These are phyloP conservation scores for Camelina sativa DNA, from an alignment of 345 rosid species.

Conservation along the genomic window DNA sequence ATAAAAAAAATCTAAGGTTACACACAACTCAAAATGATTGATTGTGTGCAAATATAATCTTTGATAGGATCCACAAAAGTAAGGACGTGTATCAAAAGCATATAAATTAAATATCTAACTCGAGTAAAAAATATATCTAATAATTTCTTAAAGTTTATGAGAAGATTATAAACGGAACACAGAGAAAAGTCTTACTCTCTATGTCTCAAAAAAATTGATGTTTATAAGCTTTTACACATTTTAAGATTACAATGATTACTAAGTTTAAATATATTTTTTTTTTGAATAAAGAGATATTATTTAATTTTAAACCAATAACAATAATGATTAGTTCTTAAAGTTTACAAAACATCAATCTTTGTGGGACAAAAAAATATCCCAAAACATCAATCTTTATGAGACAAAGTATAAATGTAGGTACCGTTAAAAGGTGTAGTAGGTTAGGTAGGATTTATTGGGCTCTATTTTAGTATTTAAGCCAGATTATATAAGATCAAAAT, in stretches of 20 bases:
- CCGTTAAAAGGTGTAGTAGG: constrained; percentile 11
- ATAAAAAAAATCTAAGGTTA: background rate
- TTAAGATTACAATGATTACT: no score
- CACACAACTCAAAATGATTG: constrained; percentile 31
- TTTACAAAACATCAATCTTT: no score
- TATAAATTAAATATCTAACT: constrained; percentile 39
- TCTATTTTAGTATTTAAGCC: background rate
- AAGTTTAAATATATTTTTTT: no score
- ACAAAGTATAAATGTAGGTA: background rate
- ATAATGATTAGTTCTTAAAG: no score
- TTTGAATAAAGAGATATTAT: no score
- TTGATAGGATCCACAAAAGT: constrained; percentile 35
- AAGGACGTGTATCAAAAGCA: constrained; percentile 39
- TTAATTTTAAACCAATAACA: no score
- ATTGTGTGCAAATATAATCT: constrained; percentile 35
- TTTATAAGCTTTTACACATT: no score
- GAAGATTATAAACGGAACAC: background rate
- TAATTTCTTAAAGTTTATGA: background rate
- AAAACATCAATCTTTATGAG: no score
- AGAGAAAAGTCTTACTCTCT: background rate
- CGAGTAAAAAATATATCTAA: constrained; percentile 1
- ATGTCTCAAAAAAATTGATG: no score
- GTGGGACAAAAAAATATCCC: no score
- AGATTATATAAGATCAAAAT: no score
- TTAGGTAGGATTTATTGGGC: background rate